Percentiles rank a stretch among this genome's conserved stretches.
phyloP scores from a whole-genome alignment of 257 asterid species.

The Vinca minor region DNA sequence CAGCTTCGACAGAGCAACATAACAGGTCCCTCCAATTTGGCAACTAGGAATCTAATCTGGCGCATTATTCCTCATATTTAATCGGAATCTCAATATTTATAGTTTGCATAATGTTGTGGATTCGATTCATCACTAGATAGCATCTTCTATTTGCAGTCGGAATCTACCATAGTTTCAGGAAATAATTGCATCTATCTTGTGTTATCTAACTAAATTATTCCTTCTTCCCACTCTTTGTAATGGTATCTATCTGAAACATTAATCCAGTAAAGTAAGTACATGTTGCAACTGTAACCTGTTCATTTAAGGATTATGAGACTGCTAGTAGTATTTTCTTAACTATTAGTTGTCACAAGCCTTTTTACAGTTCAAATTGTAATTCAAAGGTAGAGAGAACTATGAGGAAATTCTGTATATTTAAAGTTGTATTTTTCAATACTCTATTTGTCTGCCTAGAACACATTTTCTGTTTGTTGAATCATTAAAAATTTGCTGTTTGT shows the following conservation, averaged over 20 bases:
- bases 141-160: constrained; percentile 17
- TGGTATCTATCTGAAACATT: constrained; percentile 7
- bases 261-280: background rate
- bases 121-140: constrained; percentile 9
- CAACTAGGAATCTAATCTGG: constrained; percentile 1
- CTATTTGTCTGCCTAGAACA: background rate
- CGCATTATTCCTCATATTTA: constrained; percentile 17
- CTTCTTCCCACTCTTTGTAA: constrained; percentile 3
- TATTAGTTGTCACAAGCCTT: no score
- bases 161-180: constrained; percentile 5
- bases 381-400: background rate
- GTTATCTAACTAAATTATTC: constrained; percentile 1
- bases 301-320: background rate
- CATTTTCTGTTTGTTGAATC: no score
- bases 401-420: background rate
- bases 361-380: background rate
- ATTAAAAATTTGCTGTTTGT: no score
- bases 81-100: constrained; percentile 10
- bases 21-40: constrained; percentile 14
- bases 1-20: constrained; percentile 44
- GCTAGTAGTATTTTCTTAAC: no score
- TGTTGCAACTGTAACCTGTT: constrained; percentile 2
- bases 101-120: constrained; percentile 8
- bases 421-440: background rate
- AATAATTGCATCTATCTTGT: constrained; percentile 9